Evolutionary conservation across 2,329 filamentous ascomycete species (phyloP), one percentile per base, ranked within the genome.

Genomic region (Fusarium chuoi): DNA sequence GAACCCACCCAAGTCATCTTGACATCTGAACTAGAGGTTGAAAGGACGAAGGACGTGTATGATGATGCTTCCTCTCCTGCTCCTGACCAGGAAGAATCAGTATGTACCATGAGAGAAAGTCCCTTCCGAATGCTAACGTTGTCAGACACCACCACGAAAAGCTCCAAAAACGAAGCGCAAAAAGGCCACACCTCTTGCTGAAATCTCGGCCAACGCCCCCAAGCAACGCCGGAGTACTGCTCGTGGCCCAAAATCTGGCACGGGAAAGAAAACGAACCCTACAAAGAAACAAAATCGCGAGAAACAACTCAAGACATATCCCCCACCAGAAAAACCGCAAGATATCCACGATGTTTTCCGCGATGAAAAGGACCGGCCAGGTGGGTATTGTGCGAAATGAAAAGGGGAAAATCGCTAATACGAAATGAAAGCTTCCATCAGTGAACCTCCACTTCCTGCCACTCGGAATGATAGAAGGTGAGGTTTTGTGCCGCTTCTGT

Each of bases 1-100:
- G 87, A 89, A 64, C 88, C 91, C 14, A 89, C 83, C 0, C 93
- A 95, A 82, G 83, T 89, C 28, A 89, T 94, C 55, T 92, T 91
- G 83, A 85, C 87, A 39, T 78, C 84, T 6, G 83, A 86, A 41
- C 84, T 89, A 24, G 82, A 87, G 49, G 80, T 89, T 17, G 84
- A 87, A 76, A 85, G 86, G 58, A 80, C 84, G 35, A 86, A 89
- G 63, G 86, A 89, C 68, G 89, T 92, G 41, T 92, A 91, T 74
- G 88, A 88, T 49, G 89, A 89, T 44, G 86, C 84, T 45, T 88
- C 89, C 22, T 91, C 89, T 1, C 82, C 83, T 76, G 84, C 71
- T 41, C 80, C 80, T 39, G 82, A 79, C 24, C 79, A 82, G 63
- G 81, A 82, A 57, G 81, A 82, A 61, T 78, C 85, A 44, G 89